Conservation (phyloP, 2,329 filamentous ascomycete species). For the Fusarium sp. region DNA sequence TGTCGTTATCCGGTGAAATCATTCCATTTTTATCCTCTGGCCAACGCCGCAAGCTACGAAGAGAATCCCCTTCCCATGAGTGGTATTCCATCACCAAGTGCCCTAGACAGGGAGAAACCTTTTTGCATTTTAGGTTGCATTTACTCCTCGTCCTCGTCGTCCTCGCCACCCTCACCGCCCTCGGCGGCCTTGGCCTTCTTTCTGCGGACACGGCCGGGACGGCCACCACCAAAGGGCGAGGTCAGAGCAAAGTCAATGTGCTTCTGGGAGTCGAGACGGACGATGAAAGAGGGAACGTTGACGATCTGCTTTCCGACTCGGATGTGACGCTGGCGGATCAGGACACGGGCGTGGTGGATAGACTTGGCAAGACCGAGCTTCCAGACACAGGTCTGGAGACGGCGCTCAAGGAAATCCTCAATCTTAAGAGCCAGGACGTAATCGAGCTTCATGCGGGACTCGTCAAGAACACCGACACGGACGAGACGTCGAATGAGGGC, state of each 20-base stretch:
- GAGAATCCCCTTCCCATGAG: conserved; percentile 56
- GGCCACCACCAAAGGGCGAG: conserved; percentile 97
- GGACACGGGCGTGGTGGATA: conserved; percentile 99
- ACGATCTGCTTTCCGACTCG: conserved; percentile 99
- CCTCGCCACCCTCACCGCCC: conserved; percentile 82
- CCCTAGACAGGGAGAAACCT: conserved; percentile 49
- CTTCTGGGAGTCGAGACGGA: conserved; percentile 99
- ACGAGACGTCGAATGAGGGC: conserved; percentile 99
- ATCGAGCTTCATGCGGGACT: conserved; percentile 99
- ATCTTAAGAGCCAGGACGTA: conserved; percentile 99
- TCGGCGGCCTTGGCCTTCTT: conserved; percentile 99
- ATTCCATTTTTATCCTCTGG: conserved; percentile 62
- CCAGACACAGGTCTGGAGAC: conserved; percentile 99
- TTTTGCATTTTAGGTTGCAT: conserved; percentile 53
- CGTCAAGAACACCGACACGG: conserved; percentile 99
- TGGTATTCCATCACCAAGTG: conserved; percentile 52
- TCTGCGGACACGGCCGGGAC: conserved; percentile 96
- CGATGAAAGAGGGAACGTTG: conserved; percentile 99
- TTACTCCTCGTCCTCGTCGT: conserved; percentile 87
- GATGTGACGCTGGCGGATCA: conserved; percentile 99
- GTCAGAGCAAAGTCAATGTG: conserved; percentile 99
- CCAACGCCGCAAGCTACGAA: conserved; percentile 66
- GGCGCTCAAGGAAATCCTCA: conserved; percentile 99
- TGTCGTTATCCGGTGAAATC: conserved; percentile 52
- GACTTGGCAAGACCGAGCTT: conserved; percentile 99